A percentile compares a stretch with the other conserved stretches of the same genome.
phyloP scores from a whole-genome alignment of 116 monocot species.

The Posidonia oceanica region DNA sequence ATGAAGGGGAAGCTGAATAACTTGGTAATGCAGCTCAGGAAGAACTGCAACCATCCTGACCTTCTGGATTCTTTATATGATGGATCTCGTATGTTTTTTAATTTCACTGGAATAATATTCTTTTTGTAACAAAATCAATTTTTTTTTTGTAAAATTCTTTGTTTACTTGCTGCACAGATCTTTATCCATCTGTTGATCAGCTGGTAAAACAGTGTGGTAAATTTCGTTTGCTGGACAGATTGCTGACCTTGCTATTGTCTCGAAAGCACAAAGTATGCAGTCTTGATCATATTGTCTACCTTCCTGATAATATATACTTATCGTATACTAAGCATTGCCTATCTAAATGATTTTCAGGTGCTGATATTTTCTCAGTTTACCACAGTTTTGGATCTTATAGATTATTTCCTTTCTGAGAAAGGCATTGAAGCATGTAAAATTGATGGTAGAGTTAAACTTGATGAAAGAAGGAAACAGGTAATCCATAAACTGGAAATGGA shows the following conservation, averaged over 20 bases:
- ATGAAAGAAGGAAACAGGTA: constrained; percentile 70
- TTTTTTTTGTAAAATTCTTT: constrained; percentile 4
- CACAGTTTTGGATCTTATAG: constrained; percentile 67
- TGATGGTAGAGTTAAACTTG: constrained; percentile 69
- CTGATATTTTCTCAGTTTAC: constrained; percentile 93
- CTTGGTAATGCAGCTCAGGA: constrained; percentile 70
- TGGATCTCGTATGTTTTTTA: constrained; percentile 35
- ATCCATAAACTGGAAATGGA: background rate
- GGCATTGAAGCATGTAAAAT: constrained; percentile 63
- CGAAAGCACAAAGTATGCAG: constrained; percentile 66
- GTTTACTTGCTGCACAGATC: constrained; percentile 19
- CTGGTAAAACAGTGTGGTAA: constrained; percentile 85
- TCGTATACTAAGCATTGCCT: background rate
- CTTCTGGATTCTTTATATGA: constrained; percentile 54
- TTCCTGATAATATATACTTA: background rate
- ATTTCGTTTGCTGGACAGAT: constrained; percentile 63
- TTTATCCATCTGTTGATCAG: constrained; percentile 64
- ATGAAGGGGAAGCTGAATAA: constrained; percentile 74
- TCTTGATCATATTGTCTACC: background rate
- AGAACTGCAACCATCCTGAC: constrained; percentile 94
- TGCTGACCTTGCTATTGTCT: constrained; percentile 51
- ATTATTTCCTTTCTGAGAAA: constrained; percentile 70
- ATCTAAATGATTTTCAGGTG: constrained; percentile 26
- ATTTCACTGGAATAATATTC: background rate
- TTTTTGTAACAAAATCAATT: background rate